Conservation (phyloP, 345 rosid genomes). For the Carallia pectinifolia region DNA sequence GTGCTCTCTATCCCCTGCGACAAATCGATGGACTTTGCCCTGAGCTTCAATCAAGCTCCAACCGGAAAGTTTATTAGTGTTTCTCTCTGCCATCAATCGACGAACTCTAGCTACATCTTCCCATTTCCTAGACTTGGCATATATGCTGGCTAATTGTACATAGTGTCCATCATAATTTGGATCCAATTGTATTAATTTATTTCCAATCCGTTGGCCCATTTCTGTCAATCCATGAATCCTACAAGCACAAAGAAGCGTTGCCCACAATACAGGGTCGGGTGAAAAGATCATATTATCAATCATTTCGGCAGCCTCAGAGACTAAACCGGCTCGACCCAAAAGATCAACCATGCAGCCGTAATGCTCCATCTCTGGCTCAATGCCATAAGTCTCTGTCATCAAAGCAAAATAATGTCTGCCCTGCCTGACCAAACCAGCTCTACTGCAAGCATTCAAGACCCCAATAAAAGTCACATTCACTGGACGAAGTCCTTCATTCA, state of each 20-base stretch:
- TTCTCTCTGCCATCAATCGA: constrained; percentile 21
- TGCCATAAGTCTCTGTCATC: constrained; percentile 24
- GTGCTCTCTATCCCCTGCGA: constrained; percentile 27
- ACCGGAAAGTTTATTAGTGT: constrained; percentile 26
- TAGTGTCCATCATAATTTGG: constrained; percentile 30
- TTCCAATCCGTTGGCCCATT: constrained; percentile 24
- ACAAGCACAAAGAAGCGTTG: constrained; percentile 25
- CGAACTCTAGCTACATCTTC: constrained; percentile 26
- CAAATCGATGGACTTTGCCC: constrained; percentile 28
- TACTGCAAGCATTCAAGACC: constrained; percentile 30
- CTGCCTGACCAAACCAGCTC: constrained; percentile 22
- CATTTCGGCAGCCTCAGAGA: constrained; percentile 23
- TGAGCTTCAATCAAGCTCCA: constrained; percentile 34
- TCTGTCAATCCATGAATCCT: constrained; percentile 28
- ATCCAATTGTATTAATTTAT: constrained; percentile 25
- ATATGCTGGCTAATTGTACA: constrained; percentile 29
- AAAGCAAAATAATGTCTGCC: constrained; percentile 25
- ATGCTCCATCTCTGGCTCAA: constrained; percentile 34
- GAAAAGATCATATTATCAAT: constrained; percentile 16
- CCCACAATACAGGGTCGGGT: constrained; percentile 28
- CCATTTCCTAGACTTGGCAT: constrained; percentile 34
- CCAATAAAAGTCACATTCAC: constrained; percentile 28
- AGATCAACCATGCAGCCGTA: constrained; percentile 39
- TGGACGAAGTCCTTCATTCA: constrained; percentile 24
- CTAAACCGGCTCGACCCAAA: constrained; percentile 29